Conservation (phyloP, 2,329 filamentous ascomycete species). For the Raffaelea deltoideospora region DNA sequence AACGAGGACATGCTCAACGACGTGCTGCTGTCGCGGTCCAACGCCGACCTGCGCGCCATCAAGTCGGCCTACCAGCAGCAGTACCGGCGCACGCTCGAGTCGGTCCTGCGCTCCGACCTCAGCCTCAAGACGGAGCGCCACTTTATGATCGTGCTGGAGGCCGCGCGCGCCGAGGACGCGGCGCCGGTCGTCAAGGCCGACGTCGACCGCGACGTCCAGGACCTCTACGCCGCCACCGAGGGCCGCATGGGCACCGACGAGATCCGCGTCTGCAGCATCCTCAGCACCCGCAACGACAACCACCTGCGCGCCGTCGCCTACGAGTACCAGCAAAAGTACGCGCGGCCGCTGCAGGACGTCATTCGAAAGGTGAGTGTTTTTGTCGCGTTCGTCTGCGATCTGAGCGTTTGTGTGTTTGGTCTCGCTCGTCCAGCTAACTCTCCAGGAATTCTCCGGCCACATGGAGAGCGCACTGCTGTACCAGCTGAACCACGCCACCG, state of each 20-base stretch:
- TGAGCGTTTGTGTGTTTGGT: not conserved
- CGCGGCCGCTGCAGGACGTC: conserved; percentile 53
- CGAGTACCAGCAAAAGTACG: conserved; percentile 60
- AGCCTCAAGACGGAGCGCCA: conserved; percentile 75
- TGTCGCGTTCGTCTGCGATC: not conserved
- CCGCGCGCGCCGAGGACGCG: conserved; percentile 62
- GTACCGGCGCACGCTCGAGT: conserved; percentile 51
- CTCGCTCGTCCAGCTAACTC: not conserved
- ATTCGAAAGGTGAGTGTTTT: conserved; percentile 46
- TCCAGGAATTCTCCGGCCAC: conserved; percentile 70
- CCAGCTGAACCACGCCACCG: conserved; percentile 61
- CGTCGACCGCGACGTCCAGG: conserved; percentile 60
- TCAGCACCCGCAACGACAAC: conserved; percentile 60
- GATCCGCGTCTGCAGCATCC: conserved; percentile 61
- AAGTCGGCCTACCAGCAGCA: conserved; percentile 59
- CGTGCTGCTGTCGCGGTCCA: conserved; percentile 65
- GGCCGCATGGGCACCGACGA: conserved; percentile 60
- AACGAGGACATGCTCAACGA: conserved; percentile 81
- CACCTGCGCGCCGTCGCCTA: conserved; percentile 72
- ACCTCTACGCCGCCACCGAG: conserved; percentile 64
- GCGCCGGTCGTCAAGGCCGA: conserved; percentile 57
- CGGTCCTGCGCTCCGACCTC: conserved; percentile 61
- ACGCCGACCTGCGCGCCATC: conserved; percentile 79
- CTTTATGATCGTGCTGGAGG: conserved; percentile 68
- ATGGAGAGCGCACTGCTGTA: conserved; percentile 75